Conservation (phyloP, 75 land plant species). For the Ceratopteris richardii region DNA sequence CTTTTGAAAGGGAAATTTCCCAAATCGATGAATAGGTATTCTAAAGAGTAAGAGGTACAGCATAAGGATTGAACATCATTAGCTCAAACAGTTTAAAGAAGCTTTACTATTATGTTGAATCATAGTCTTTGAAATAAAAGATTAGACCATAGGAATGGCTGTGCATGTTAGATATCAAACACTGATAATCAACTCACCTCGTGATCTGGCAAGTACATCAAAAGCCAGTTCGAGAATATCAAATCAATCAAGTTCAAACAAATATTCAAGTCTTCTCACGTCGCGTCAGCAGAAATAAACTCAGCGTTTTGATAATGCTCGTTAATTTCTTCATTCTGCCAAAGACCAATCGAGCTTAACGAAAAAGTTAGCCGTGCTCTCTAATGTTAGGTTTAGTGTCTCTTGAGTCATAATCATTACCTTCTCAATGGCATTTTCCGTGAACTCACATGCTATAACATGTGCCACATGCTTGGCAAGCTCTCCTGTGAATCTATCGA, state of each 20-base stretch:
- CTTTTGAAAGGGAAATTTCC: slow-evolving; percentile 19
- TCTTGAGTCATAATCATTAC: slow-evolving; percentile 18
- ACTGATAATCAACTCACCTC: slow-evolving; percentile 53
- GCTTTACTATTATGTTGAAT: no score
- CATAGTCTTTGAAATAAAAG: no score
- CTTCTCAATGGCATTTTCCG: slow-evolving; percentile 86
- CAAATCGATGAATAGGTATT: neutral
- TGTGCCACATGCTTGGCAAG: slow-evolving; percentile 73
- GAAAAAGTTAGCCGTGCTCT: no score
- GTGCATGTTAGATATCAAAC: no score
- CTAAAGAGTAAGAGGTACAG: no score
- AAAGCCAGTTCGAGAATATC: slow-evolving; percentile 95
- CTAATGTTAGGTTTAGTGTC: neutral
- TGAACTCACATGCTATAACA: slow-evolving; percentile 82
- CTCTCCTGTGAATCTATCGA: slow-evolving; percentile 94
- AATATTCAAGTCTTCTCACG: slow-evolving; percentile 57
- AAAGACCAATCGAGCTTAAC: neutral
- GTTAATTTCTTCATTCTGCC: slow-evolving; percentile 77
- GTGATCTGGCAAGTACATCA: slow-evolving; percentile 92
- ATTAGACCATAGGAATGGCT: no score
- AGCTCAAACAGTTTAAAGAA: no score
- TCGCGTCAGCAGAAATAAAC: slow-evolving; percentile 94
- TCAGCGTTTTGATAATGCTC: slow-evolving; percentile 64
- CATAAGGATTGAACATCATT: no score
- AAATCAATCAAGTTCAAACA: slow-evolving; percentile 57